These are phyloP conservation scores for Stemphylium lycopersici DNA, from an alignment of 2,329 filamentous ascomycete genomes.

Conservation along the genomic window DNA sequence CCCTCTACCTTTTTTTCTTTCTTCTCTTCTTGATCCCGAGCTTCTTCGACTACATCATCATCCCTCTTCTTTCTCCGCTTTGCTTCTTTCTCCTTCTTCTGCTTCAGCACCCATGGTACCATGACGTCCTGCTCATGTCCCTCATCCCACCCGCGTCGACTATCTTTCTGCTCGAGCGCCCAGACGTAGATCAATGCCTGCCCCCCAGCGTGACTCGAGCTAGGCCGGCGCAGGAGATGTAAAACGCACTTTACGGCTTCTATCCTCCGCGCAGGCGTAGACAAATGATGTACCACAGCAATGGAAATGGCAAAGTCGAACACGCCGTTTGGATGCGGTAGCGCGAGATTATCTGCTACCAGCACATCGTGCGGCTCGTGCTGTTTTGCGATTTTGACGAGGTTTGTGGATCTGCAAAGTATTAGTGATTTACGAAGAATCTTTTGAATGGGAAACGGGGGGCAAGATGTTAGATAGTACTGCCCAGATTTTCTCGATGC, in stretches of 20 bases:
- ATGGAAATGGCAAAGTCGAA: constrained; percentile 95
- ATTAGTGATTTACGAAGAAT: background rate
- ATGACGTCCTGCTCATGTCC: constrained; percentile 86
- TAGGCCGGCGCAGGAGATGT: constrained; percentile 60
- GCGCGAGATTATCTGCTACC: constrained; percentile 80
- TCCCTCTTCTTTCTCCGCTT: constrained; percentile 21
- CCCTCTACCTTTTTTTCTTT: constrained; percentile 20
- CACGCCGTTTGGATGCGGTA: constrained; percentile 71
- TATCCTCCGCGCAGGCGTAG: constrained; percentile 73
- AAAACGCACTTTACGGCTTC: constrained; percentile 76
- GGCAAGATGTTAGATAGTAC: no score
- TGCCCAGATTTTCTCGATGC: no score
- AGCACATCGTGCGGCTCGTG: constrained; percentile 69
- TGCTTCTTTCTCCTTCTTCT: constrained; percentile 45
- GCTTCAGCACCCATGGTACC: constrained; percentile 86
- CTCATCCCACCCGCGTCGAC: constrained; percentile 87
- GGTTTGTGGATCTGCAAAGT: constrained; percentile 60
- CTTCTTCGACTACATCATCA: background rate
- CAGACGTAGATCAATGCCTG: constrained; percentile 87
- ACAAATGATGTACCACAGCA: constrained; percentile 92
- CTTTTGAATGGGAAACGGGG: no score
- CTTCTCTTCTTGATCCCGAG: constrained; percentile 19
- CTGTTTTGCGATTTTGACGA: constrained; percentile 61
- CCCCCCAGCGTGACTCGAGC: constrained; percentile 39
- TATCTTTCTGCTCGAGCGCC: constrained; percentile 90